These are phyloP conservation scores for Grigorovia humatica DNA, from an alignment of 805 yeast genomes.

Conservation along the genomic window DNA sequence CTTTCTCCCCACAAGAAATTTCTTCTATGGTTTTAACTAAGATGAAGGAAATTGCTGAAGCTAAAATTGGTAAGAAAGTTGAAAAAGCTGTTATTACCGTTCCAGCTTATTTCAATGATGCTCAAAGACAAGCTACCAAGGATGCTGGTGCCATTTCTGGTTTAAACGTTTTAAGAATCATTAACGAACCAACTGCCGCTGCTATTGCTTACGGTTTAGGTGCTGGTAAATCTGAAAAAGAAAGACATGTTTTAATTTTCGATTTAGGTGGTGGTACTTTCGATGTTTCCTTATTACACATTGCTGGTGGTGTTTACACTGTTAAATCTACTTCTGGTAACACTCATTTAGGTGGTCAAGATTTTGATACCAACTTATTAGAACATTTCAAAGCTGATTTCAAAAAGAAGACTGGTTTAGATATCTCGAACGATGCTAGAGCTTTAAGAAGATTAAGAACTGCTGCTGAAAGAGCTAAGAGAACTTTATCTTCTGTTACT, in stretches of 20 bases:
- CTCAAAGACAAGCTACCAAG: slow-evolving; percentile 97
- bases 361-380: slow-evolving; percentile 89
- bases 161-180: slow-evolving; percentile 85
- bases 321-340: slow-evolving; percentile 73
- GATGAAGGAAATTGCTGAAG: slow-evolving; percentile 89
- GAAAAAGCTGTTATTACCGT: slow-evolving; percentile 91
- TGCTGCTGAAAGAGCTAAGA: slow-evolving; percentile 97
- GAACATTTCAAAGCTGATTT: slow-evolving; percentile 84
- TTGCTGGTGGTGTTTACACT: slow-evolving; percentile 93
- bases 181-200: slow-evolving; percentile 96
- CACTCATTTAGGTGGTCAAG: slow-evolving; percentile 95
- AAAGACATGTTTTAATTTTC: slow-evolving; percentile 82
- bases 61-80: slow-evolving; percentile 69
- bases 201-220: slow-evolving; percentile 95
- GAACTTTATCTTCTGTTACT: slow-evolving; percentile 92
- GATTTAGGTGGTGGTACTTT: slow-evolving; percentile 98
- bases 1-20: slow-evolving; percentile 89
- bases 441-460: slow-evolving; percentile 95
- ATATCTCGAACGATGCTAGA: slow-evolving; percentile 81
- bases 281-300: slow-evolving; percentile 86
- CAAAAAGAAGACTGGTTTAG: slow-evolving; percentile 94
- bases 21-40: slow-evolving; percentile 86
- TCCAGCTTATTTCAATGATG: slow-evolving; percentile 95
- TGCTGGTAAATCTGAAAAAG: slow-evolving; percentile 60
- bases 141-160: slow-evolving; percentile 97